Evolutionary conservation across 192 early-diverging fungal genomes (phyloP), one percentile per base, ranked within the genome.

Genomic region (Backusella morwellensis): DNA sequence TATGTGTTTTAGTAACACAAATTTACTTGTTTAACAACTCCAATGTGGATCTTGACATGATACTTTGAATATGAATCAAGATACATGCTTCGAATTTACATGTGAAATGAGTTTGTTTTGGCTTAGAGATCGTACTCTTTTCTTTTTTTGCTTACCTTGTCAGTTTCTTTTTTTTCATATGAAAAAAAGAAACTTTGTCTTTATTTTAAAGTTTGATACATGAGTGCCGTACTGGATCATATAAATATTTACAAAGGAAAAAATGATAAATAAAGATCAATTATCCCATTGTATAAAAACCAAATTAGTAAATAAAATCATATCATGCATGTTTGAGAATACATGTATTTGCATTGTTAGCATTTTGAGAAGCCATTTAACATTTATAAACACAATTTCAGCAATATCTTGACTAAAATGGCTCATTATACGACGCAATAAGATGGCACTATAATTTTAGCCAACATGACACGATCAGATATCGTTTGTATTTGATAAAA

Each of bases 131-230:
- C n/a, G 23, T 59, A 59, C 23, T 26, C 26, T 59, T 26, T 26
- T 59, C 56, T 29, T 29, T 63, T 59, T 29, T 23, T 63, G 21
- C 26, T 29, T 63, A 63, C 23, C 12, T 4, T 29, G 26, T 63
- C 56, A 63, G 56, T 26, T 63, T 63, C 7, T 63, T 63, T 23
- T 59, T 59, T 63, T 63, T 63, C 56, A 63, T 63, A 63, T 26
- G 23, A 63, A 59, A 26, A 59, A 59, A 26, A 26, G 6, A 12
- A 2, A 29, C 2, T 29, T 11, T 29, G 3, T 59, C 17, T 50
- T 50, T 50, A 6, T 50, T 50, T 50, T 50, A 50, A 19, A 50
- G 17, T 50, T 50, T 50, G 47, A 50, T 50, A 14, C 42, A 19
- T 6, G 47, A 50, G 19, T 50, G 4, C 17, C 1, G 17, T 50